Evolutionary conservation across 495 filamentous ascomycete species (phyloP).

Genomic region (Symbiotaphrina buchneri): DNA sequence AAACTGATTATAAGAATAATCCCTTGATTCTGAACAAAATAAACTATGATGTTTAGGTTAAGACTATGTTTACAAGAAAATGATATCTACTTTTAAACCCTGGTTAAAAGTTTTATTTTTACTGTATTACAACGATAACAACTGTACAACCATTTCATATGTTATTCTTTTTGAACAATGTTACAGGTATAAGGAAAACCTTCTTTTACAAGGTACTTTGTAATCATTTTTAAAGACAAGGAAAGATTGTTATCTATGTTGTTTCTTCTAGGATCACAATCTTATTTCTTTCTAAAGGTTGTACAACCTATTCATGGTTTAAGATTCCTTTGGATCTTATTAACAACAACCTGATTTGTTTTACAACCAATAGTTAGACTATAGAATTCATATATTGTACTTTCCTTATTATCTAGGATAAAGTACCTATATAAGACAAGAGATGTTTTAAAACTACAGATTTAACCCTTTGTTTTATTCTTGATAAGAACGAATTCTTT

Average conservation of each 20-base stretch:
- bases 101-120: no score
- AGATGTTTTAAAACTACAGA: no score
- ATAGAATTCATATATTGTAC: neutral
- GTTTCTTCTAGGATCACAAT: conserved; percentile 7
- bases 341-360: conserved; percentile 4
- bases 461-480: no score
- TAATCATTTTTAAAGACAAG: conserved; percentile 4
- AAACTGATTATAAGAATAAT: no score
- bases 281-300: conserved; percentile 5
- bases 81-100: no score
- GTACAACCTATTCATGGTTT: conserved; percentile 5
- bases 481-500: neutral
- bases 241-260: conserved; percentile 8
- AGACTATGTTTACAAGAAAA: no score
- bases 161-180: conserved; percentile 7
- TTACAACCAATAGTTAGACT: conserved; percentile 4
- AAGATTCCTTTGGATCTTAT: conserved; percentile 7
- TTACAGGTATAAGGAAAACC: conserved; percentile 5
- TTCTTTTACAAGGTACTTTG: conserved; percentile 7
- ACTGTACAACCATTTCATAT: no score
- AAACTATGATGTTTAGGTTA: no score
- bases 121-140: no score
- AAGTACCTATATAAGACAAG: no score
- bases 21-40: no score
- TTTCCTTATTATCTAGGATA: conserved; percentile 1